A percentile compares a stretch with the other conserved stretches of the same genome.
Evolutionary conservation across 306 rosid species (phyloP).

Genomic region (Mimosa bimucronata): DNA sequence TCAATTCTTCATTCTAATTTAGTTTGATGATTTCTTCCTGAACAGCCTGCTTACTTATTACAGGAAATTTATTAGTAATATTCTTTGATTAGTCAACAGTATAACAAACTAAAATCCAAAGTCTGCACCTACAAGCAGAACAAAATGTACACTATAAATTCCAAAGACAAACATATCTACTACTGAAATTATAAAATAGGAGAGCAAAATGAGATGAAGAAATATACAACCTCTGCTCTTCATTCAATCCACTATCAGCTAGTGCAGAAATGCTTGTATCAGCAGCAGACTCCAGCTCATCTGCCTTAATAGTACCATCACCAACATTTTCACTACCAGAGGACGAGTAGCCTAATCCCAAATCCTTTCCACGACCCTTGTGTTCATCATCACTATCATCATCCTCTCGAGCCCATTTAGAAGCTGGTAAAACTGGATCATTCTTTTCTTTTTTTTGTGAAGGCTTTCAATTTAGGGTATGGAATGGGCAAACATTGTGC

Average conservation of each 20-base stretch:
- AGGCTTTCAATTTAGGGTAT: constrained; percentile 78
- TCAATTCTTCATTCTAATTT: neutral
- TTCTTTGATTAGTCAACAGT: constrained; percentile 3
- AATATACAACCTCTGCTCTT: constrained; percentile 79
- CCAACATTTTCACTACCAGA: constrained; percentile 96
- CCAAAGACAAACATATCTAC: constrained; percentile 19
- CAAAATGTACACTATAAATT: neutral
- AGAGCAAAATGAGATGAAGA: constrained; percentile 29
- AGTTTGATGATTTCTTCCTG: neutral
- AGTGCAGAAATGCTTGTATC: constrained; percentile 62
- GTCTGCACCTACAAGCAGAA: neutral
- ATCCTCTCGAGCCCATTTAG: constrained; percentile 99
- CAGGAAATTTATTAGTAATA: neutral
- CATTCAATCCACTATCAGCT: constrained; percentile 82
- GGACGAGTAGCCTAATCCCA: constrained; percentile 89
- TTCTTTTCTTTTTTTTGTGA: constrained; percentile 72
- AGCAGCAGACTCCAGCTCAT: constrained; percentile 75
- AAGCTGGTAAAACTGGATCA: constrained; percentile 85
- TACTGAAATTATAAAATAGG: constrained; percentile 21
- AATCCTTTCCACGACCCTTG: constrained; percentile 63
- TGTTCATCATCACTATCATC: constrained; percentile 94
- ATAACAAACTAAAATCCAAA: constrained; percentile 6
- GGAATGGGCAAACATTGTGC: constrained; percentile 63
- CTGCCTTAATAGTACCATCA: constrained; percentile 65
- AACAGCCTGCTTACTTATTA: neutral